Evolutionary conservation across 2,329 filamentous ascomycete genomes (phyloP).

Genomic region (Pseudonectria foliicola): DNA sequence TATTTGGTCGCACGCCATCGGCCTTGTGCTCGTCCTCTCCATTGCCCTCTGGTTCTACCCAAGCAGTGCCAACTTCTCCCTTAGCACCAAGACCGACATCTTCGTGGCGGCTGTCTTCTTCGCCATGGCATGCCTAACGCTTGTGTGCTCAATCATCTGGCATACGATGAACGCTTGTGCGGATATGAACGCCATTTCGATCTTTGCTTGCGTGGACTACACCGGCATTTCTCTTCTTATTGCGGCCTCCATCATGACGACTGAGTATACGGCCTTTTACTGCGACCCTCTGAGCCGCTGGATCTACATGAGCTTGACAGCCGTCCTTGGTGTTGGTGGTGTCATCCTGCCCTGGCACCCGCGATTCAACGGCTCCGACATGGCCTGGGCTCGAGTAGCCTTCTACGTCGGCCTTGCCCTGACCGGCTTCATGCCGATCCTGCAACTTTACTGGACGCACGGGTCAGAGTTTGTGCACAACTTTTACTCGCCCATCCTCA

Average conservation of each 20-base stretch:
- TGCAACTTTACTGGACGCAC: slow-evolving; percentile 73
- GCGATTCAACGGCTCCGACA: slow-evolving; percentile 83
- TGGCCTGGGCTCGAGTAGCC: slow-evolving; percentile 85
- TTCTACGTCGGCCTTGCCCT: slow-evolving; percentile 85
- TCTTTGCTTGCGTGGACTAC: slow-evolving; percentile 97
- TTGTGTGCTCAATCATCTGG: slow-evolving; percentile 94
- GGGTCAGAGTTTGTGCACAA: slow-evolving; percentile 74
- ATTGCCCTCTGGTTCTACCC: slow-evolving; percentile 97
- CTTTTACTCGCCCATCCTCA: slow-evolving; percentile 82
- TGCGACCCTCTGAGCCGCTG: slow-evolving; percentile 85
- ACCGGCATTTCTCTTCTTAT: slow-evolving; percentile 94
- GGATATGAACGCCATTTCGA: slow-evolving; percentile 80
- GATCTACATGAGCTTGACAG: slow-evolving; percentile 77
- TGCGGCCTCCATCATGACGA: slow-evolving; percentile 93
- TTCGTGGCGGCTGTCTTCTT: slow-evolving; percentile 93
- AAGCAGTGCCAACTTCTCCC: slow-evolving; percentile 73
- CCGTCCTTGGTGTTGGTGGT: slow-evolving; percentile 73
- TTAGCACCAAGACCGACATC: slow-evolving; percentile 82
- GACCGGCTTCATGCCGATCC: slow-evolving; percentile 82
- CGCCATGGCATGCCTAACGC: slow-evolving; percentile 88
- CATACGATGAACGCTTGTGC: slow-evolving; percentile 98
- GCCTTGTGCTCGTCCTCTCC: slow-evolving; percentile 77
- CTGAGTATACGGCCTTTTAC: slow-evolving; percentile 98
- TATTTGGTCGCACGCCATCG: slow-evolving; percentile 93
- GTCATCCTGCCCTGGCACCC: slow-evolving; percentile 95